phyloP scores from a whole-genome alignment of 331 rosid genomes.

The Quercus tomentella region DNA sequence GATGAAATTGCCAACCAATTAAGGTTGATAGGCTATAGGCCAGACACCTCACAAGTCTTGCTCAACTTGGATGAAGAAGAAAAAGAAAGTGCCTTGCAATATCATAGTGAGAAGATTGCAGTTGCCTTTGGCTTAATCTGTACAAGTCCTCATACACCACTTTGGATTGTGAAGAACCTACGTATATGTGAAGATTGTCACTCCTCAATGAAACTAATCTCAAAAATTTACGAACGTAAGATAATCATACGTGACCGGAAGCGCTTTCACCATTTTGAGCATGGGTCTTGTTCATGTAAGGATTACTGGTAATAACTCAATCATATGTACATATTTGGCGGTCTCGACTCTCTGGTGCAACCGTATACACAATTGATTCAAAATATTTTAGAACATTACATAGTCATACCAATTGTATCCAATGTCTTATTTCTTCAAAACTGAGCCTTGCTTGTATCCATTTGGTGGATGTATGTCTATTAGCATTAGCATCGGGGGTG shows the following conservation, averaged over 20 bases:
- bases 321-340: neutral
- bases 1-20: conserved; percentile 46
- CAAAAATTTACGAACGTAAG: conserved; percentile 54
- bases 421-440: neutral
- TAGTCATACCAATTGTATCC: neutral
- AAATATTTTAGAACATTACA: neutral
- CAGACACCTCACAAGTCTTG: conserved; percentile 54
- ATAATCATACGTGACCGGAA: conserved; percentile 64
- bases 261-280: conserved; percentile 78
- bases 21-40: conserved; percentile 41
- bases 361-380: neutral
- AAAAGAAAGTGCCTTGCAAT: conserved; percentile 46
- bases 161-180: conserved; percentile 56
- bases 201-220: conserved; percentile 61
- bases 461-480: neutral
- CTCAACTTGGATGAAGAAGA: conserved; percentile 55
- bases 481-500: too few relatives aligned
- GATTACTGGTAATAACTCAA: conserved; percentile 65
- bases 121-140: conserved; percentile 70
- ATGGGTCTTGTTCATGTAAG: conserved; percentile 75
- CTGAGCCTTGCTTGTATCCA: neutral
- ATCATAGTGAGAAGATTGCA: conserved; percentile 81
- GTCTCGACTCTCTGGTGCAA: neutral
- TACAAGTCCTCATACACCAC: conserved; percentile 46
- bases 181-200: conserved; percentile 87